These are phyloP conservation scores for Cupressus sempervirens DNA, from an alignment of 75 land plant genomes.

Conservation along the genomic window DNA sequence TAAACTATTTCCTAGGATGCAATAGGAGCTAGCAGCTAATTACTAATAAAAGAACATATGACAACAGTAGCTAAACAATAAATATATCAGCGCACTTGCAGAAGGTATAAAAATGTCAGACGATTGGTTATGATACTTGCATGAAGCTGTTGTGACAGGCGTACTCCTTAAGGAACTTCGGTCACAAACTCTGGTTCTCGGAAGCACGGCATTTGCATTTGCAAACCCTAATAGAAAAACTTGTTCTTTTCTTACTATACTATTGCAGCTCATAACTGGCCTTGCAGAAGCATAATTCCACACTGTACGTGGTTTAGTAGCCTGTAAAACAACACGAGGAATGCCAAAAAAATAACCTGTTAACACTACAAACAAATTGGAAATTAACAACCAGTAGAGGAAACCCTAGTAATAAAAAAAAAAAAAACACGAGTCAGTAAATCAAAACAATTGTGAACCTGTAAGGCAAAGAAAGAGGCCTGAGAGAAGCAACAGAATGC, in stretches of 20 bases:
- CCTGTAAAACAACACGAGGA: not conserved
- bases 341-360: not conserved
- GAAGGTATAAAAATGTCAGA: not conserved
- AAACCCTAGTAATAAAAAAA: not conserved
- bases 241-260: not conserved
- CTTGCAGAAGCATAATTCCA: constrained; percentile 2
- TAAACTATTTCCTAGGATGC: not conserved
- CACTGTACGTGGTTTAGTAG: not conserved
- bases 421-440: not conserved
- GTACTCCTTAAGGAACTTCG: not conserved
- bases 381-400: not conserved
- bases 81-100: not conserved
- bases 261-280: not conserved
- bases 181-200: not conserved
- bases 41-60: not conserved
- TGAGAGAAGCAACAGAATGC: not conserved
- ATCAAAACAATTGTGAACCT: not conserved
- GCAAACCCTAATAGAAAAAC: not conserved
- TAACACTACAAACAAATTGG: not conserved
- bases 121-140: not conserved
- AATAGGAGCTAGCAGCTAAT: not conserved
- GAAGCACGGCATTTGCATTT: not conserved
- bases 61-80: not conserved
- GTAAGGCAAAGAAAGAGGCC: not conserved
- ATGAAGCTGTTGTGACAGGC: not conserved